Evolutionary conservation across 208 protist species (phyloP), one percentile per base, ranked within the genome.

Genomic region (Tetramitus jugosus): DNA sequence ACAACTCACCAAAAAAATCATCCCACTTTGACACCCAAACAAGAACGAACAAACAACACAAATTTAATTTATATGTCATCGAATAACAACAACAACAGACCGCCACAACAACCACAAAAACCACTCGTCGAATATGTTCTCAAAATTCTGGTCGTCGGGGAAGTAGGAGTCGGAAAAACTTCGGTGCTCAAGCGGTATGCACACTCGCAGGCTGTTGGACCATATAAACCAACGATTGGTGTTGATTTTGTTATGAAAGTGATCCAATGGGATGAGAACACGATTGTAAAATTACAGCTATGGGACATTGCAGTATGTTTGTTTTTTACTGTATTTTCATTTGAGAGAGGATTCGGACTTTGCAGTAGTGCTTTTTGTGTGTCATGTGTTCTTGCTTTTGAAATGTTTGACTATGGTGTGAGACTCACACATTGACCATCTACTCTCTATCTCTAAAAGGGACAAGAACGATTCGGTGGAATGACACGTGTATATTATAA

Each of bases 101-200:
- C 49, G 49, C 10, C 10, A 56, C 49, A 56, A 10, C 10, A 56
- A 10, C 10, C 10, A 56, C 14, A 20, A 56, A 56, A 56, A 56
- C 10, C 49, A 56, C 49, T 26, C 49, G 20, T 26, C 29, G 82
- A 87, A 49, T 64, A 78, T 76, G 72, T 86, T 40, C 81, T 81
- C 53, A 87, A 87, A 62, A n/a, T 87, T 13, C 80, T 87, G 35
- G 74, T 87, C 20, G 86, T 94, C 14, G 91, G 91, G 46, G 91
- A 94, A 65, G 83, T 85, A 42, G 90, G 86, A 7, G 88, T 87
- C 13, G 90, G 90, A 20, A 95, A 95, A 76, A 94, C 91, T 0
- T 88, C 82, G 43, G 82, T 94, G n/a, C 94, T 94, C 65, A 85
- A 91, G 42, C 72, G 89, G 40, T 92, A 90, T 60, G 91, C 94